phyloP scores from a whole-genome alignment of 441 rosid genomes.

The Cnidoscolus chayamansa region DNA sequence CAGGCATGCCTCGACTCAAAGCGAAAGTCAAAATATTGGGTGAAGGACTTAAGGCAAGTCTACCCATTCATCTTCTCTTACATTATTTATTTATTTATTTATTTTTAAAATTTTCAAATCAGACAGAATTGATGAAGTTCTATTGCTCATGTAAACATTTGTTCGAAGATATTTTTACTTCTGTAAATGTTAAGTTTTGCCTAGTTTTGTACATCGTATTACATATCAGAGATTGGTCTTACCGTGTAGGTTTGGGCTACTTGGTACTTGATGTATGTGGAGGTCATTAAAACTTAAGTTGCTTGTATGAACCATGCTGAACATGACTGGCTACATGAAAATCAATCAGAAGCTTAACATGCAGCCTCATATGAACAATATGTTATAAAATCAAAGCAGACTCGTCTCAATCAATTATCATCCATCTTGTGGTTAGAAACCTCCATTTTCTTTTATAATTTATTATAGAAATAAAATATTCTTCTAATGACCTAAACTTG shows the following conservation, averaged over 20 bases:
- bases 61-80: neutral
- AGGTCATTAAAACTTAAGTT: neutral
- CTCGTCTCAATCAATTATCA: too few relatives aligned
- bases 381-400: neutral
- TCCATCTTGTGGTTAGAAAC: too few relatives aligned
- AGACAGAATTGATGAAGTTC: neutral
- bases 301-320: neutral
- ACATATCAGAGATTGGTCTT: neutral
- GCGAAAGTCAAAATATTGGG: conserved; percentile 78
- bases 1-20: conserved; percentile 34
- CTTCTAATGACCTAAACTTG: too few relatives aligned
- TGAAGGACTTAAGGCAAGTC: conserved; percentile 72
- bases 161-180: neutral
- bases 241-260: neutral
- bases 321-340: neutral
- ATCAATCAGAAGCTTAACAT: neutral
- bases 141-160: neutral
- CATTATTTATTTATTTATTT: neutral
- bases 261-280: neutral
- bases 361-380: neutral
- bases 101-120: neutral
- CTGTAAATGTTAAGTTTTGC: neutral
- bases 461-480: too few relatives aligned
- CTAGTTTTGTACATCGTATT: neutral
- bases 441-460: too few relatives aligned